Conservation (phyloP, 2,329 filamentous ascomycete species). For the Dothideomycetes sp. region DNA sequence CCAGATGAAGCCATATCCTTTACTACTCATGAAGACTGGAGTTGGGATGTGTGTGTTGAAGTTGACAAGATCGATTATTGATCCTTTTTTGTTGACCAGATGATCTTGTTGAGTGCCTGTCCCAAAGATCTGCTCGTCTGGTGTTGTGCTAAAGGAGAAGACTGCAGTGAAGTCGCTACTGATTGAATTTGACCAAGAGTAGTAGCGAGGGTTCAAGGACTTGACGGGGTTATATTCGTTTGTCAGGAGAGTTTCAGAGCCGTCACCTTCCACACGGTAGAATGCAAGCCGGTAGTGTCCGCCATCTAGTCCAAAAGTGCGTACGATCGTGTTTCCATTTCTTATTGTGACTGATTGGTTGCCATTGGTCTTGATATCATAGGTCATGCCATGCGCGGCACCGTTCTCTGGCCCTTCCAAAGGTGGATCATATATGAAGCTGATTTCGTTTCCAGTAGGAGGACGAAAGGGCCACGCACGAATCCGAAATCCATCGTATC, state of each 20-base stretch:
- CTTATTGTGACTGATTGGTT: slow-evolving; percentile 19
- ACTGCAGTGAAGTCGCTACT: slow-evolving; percentile 25
- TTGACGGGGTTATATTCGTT: slow-evolving; percentile 25
- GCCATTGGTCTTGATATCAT: slow-evolving; percentile 22
- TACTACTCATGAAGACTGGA: slow-evolving; percentile 19
- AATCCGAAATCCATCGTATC: slow-evolving; percentile 29
- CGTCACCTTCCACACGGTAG: slow-evolving; percentile 23
- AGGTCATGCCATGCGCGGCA: slow-evolving; percentile 21
- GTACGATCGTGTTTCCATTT: slow-evolving; percentile 27
- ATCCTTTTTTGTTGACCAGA: slow-evolving; percentile 22
- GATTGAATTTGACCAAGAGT: slow-evolving; percentile 20
- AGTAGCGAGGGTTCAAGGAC: slow-evolving; percentile 24
- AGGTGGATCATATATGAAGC: slow-evolving; percentile 29
- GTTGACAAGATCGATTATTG: slow-evolving; percentile 20
- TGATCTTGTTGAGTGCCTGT: slow-evolving; percentile 21
- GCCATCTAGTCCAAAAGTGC: slow-evolving; percentile 19
- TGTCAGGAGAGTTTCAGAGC: slow-evolving; percentile 24
- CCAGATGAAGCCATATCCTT: slow-evolving; percentile 22
- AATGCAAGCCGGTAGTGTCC: slow-evolving; percentile 25
- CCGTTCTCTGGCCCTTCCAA: slow-evolving; percentile 26
- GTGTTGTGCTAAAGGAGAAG: slow-evolving; percentile 25
- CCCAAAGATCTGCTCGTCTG: slow-evolving; percentile 22
- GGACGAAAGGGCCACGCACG: slow-evolving; percentile 28
- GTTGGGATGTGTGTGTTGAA: slow-evolving; percentile 22
- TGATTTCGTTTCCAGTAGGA: slow-evolving; percentile 24